phyloP scores from a whole-genome alignment of 352 stramenopile species.

The Pythium monospermum region DNA sequence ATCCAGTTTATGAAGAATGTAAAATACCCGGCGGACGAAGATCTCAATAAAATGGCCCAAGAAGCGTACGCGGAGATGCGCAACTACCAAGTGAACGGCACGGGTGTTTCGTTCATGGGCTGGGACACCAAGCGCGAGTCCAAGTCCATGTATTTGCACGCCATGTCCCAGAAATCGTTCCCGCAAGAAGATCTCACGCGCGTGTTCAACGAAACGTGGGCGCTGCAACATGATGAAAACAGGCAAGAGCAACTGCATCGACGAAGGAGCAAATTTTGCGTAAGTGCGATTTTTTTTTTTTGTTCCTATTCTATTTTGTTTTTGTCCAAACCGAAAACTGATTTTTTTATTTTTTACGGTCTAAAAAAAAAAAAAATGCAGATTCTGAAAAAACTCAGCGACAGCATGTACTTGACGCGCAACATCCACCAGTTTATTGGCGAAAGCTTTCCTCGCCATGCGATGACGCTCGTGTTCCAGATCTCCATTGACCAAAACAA shows the following conservation, averaged over 20 bases:
- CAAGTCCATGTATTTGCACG: conserved; percentile 85
- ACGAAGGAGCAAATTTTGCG: conserved; percentile 77
- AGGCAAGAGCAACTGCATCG: conserved; percentile 70
- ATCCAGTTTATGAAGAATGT: conserved; percentile 89
- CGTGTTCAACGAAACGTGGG: conserved; percentile 78
- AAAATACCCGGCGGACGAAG: conserved; percentile 71
- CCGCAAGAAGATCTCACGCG: conserved; percentile 60
- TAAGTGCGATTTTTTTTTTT: too few species aligned
- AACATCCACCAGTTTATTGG: conserved; percentile 88
- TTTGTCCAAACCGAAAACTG: too few species aligned
- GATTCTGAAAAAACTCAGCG: conserved; percentile 82
- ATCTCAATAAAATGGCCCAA: conserved; percentile 71
- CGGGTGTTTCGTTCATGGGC: conserved; percentile 53
- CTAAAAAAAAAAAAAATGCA: too few species aligned
- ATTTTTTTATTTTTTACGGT: too few species aligned
- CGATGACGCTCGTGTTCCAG: conserved; percentile 76
- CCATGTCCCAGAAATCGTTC: conserved; percentile 72
- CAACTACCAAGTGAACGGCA: conserved; percentile 73
- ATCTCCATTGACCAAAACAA: conserved; percentile 81
- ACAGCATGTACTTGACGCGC: conserved; percentile 81
- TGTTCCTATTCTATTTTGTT: too few species aligned
- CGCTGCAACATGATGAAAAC: conserved; percentile 65
- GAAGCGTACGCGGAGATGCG: conserved; percentile 80
- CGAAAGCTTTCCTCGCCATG: conserved; percentile 79
- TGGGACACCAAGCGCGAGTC: conserved; percentile 81